These are phyloP conservation scores for Amylostereum chailletii DNA, from an alignment of 1,284 basidiomycete genomes.

Conservation along the genomic window DNA sequence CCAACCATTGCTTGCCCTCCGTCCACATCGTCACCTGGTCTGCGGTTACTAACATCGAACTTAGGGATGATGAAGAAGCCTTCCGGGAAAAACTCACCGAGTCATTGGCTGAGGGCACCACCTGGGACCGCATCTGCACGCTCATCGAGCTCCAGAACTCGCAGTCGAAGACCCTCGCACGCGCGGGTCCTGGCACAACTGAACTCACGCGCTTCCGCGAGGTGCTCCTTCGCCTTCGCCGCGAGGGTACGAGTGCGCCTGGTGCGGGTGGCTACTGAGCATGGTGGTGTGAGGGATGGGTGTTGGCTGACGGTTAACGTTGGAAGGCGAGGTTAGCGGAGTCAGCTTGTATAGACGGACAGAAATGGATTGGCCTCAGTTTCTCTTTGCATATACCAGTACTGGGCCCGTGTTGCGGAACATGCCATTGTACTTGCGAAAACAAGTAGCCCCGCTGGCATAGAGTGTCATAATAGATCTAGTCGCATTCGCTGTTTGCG, in stretches of 20 bases:
- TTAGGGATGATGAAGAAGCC: slow-evolving; percentile 81
- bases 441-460: too few species aligned
- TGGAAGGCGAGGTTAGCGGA: too few species aligned
- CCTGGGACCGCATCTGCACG: slow-evolving; percentile 92
- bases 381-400: too few species aligned
- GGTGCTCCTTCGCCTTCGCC: slow-evolving; percentile 74
- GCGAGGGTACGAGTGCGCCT: slow-evolving; percentile 86
- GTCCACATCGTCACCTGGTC: neutral
- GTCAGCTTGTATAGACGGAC: too few species aligned
- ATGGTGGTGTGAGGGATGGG: too few species aligned
- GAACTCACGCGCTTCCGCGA: slow-evolving; percentile 91
- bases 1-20: too few species aligned
- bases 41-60: neutral
- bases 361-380: too few species aligned
- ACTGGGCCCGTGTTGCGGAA: too few species aligned
- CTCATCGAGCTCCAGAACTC: slow-evolving; percentile 90
- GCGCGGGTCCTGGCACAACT: slow-evolving; percentile 80
- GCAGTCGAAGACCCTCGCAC: slow-evolving; percentile 91
- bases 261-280: slow-evolving; percentile 84
- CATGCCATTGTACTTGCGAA: too few species aligned
- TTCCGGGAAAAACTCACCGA: slow-evolving; percentile 71
- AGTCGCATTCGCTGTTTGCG: too few species aligned
- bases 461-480: too few species aligned
- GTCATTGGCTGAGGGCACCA: slow-evolving; percentile 83
- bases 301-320: too few species aligned